Base-by-base conservation (phyloP, 495 filamentous ascomycete genomes). In the Glutinoglossum americanum region DNA sequence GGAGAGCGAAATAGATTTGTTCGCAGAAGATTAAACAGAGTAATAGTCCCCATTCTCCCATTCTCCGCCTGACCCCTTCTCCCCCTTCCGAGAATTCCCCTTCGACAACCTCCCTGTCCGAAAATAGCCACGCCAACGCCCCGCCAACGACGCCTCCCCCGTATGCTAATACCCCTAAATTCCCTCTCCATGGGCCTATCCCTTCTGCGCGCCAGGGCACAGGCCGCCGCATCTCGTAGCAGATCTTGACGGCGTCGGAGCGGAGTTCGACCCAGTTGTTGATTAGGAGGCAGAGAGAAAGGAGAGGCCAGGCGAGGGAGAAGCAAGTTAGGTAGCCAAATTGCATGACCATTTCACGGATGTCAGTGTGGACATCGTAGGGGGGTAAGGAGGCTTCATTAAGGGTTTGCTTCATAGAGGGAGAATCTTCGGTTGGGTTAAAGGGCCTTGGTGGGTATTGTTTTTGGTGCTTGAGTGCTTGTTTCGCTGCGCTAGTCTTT, bases 211-310 rank as follows among this genome's bases (percentile, higher is more conserved):
- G 80, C 68, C 81, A 81, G 0, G 92, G 92, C 15, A 83, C 85
- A 0, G 92, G 93, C 8, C 92, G 77, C 62, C 87, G 83, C 75
- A 85, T 90, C 67, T 89, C 85, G 56, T 86, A 72, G 62, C 87
- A 88, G 61, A 98, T 98, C 65, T 98, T 98, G 69, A 89, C 77
- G n/a, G 94, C 90, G 60, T 98, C 92, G 27, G 83, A 84, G 25
- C 92, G 84, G n/a, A 96, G 78, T 63, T 98, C 93, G 53, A 98
- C 66, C 92, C 92, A 98, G 72, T 98, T 92, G 69, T 96, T 96
- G 68, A 93, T 72, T 11, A 96, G 70, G 75, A 98, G 97, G 0
- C 86, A 93, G 35, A 88, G 75, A 0, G 83, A 80, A 0, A 89
- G 87, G 5, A 97, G 73, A 0, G 92, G 92, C 92, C 92, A 98